Base-by-base conservation (phyloP, 768 basidiomycete genomes). In the Psilocybe subaeruginosa region DNA sequence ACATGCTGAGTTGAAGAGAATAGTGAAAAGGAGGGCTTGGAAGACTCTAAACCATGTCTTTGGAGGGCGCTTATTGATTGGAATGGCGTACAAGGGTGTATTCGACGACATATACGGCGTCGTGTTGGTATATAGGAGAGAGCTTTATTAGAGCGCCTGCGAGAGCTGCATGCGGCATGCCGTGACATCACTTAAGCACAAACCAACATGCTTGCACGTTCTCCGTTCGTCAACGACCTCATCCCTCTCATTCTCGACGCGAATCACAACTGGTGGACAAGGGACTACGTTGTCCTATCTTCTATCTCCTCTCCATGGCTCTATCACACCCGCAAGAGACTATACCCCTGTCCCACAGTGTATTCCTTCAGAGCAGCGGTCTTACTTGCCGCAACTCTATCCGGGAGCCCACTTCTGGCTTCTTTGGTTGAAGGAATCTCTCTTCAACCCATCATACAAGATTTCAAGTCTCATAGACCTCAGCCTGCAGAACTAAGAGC, bases 1-100 rank as follows among this genome's bases (percentile, higher is more conserved):
- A 68, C 87, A 87, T 9, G 83, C 92, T 7, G 82, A 63, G 64
- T 84, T 73, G 77, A 93, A 92, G 33, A 88, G 66, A 39, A 87
- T 29, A 60, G 75, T 66, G 72, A 88, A 91, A 27, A 85, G 69
- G 4, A 85, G 33, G 29, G 79, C 87, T 29, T 81, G 70, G 49
- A 87, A 52, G 1, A 70, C 76, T 72, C 83, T 84, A 41, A 60
- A 48, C 85, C 87, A 91, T 62, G 88, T 72, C 52, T 75, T 74
- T 1, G 79, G 75, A 8, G 85, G 84, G 27, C 90, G 85, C 55
- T 74, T 68, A 53, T 74, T 65, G 50, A 92, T 87, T 23, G 85
- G 83, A 23, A 87, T 65, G 16, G 79, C 73, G 70, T 87, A 74
- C 12, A 65, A 43, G 23, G 65, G 69, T 46, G 63, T 48, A 23